phyloP scores from a whole-genome alignment of 1,284 basidiomycete species.

The Inonotus obliquus region DNA sequence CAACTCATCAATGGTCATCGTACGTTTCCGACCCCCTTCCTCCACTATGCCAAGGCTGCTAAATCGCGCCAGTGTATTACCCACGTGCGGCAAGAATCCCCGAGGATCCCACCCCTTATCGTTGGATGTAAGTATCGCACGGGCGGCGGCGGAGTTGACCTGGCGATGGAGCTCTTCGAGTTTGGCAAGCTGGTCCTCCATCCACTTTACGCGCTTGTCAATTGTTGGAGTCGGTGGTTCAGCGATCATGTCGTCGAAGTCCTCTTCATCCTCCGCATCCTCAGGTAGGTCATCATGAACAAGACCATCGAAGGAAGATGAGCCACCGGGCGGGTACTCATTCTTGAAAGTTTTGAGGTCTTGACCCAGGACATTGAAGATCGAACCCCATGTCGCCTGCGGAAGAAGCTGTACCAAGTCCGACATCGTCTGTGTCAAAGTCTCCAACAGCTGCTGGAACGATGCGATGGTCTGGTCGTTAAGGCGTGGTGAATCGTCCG shows the following conservation, averaged over 20 bases:
- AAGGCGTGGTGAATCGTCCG: slow-evolving; percentile 72
- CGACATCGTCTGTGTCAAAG: slow-evolving; percentile 80
- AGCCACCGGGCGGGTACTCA: slow-evolving; percentile 43
- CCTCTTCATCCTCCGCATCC: slow-evolving; percentile 75
- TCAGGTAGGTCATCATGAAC: slow-evolving; percentile 81
- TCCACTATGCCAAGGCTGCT: slow-evolving; percentile 54
- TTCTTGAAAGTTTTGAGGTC: slow-evolving; percentile 16
- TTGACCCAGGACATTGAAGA: slow-evolving; percentile 17
- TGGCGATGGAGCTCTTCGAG: slow-evolving; percentile 80
- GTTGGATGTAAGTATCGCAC: slow-evolving; percentile 74
- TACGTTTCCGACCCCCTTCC: slow-evolving; percentile 40
- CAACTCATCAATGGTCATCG: slow-evolving; percentile 67
- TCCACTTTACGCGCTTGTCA: slow-evolving; percentile 81
- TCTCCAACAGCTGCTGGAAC: slow-evolving; percentile 80
- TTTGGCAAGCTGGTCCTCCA: slow-evolving; percentile 83
- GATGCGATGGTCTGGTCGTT: slow-evolving; percentile 83
- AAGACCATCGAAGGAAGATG: slow-evolving; percentile 79
- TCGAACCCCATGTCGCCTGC: slow-evolving; percentile 67
- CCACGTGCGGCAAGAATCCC: slow-evolving; percentile 57
- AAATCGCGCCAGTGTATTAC: slow-evolving; percentile 62
- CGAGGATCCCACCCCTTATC: slow-evolving; percentile 78
- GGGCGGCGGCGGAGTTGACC: slow-evolving; percentile 79
- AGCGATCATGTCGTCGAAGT: slow-evolving; percentile 54
- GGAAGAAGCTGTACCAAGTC: slow-evolving; percentile 76
- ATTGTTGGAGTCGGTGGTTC: slow-evolving; percentile 79